These are phyloP conservation scores for Plasmodium vivax DNA, from an alignment of 169 alveolate genomes.

Conservation along the genomic window DNA sequence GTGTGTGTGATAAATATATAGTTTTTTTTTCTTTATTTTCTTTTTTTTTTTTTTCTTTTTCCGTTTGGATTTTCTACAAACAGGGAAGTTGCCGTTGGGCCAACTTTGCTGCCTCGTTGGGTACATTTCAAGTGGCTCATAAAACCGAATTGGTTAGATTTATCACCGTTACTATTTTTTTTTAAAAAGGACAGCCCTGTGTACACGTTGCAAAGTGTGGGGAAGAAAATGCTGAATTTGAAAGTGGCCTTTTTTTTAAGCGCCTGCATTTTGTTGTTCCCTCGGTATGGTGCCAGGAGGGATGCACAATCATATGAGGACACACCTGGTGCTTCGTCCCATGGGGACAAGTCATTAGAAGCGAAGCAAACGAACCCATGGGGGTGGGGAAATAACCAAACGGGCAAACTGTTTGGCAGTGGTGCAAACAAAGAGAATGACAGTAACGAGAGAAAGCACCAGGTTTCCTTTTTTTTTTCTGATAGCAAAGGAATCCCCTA, in stretches of 20 bases:
- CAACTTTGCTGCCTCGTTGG: neutral
- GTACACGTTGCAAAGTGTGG: neutral
- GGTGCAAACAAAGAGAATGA: neutral
- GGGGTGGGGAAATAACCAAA: neutral
- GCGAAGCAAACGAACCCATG: neutral
- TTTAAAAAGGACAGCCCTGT: neutral
- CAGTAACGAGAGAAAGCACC: neutral
- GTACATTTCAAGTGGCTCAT: neutral
- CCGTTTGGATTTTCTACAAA: neutral
- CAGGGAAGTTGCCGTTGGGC: neutral
- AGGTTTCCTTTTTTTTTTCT: neutral
- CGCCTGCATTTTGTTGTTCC: neutral
- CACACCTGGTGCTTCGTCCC: neutral
- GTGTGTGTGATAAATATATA: neutral
- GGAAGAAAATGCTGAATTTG: neutral
- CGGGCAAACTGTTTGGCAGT: neutral
- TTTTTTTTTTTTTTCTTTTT: neutral
- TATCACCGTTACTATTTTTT: neutral
- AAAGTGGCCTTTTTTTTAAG: conserved; percentile 17
- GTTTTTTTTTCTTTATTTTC: neutral
- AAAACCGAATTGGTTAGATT: neutral
- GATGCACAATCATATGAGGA: neutral
- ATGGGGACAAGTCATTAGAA: neutral
- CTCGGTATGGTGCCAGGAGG: neutral
- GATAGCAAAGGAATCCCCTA: neutral